Conservation (phyloP, 305 asterid genomes). For the Euphrasia arctica region DNA sequence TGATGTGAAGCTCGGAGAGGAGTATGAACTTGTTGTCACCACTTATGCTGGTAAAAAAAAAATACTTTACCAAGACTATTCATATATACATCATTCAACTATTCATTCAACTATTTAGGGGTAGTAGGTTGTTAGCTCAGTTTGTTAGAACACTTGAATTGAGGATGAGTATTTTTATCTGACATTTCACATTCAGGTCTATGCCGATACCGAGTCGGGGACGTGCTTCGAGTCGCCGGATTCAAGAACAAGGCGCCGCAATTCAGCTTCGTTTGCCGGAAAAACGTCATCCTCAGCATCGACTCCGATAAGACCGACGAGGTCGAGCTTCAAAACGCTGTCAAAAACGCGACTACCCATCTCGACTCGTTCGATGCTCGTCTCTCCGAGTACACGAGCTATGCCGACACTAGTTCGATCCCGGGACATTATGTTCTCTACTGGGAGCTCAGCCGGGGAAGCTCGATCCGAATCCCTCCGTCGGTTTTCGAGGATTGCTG, state of each 20-base stretch:
- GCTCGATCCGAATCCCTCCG: conserved; percentile 28
- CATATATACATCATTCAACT: no score
- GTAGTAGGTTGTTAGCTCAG: no score
- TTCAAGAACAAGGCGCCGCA: conserved; percentile 92
- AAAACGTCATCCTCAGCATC: conserved; percentile 73
- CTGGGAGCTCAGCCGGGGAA: conserved; percentile 59
- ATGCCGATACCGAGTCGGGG: conserved; percentile 83
- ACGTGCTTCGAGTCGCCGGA: conserved; percentile 77
- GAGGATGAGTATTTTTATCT: neutral
- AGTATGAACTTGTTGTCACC: conserved; percentile 2
- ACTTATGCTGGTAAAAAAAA: conserved; percentile 1
- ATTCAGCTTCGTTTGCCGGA: conserved; percentile 80
- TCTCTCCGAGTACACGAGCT: conserved; percentile 72
- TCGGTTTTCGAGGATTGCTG: conserved; percentile 9
- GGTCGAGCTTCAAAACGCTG: conserved; percentile 81
- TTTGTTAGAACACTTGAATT: no score
- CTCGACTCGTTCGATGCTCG: conserved; percentile 54
- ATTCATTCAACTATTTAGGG: no score
- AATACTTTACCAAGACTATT: no score
- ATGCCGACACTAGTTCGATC: conserved; percentile 53
- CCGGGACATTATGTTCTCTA: conserved; percentile 80
- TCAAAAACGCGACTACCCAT: conserved; percentile 51
- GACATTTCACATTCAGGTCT: conserved; percentile 41
- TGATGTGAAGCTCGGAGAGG: neutral
- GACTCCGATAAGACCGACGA: conserved; percentile 84